Evolutionary conservation across 495 filamentous ascomycete species (phyloP).

Genomic region (Cercophora sp.): DNA sequence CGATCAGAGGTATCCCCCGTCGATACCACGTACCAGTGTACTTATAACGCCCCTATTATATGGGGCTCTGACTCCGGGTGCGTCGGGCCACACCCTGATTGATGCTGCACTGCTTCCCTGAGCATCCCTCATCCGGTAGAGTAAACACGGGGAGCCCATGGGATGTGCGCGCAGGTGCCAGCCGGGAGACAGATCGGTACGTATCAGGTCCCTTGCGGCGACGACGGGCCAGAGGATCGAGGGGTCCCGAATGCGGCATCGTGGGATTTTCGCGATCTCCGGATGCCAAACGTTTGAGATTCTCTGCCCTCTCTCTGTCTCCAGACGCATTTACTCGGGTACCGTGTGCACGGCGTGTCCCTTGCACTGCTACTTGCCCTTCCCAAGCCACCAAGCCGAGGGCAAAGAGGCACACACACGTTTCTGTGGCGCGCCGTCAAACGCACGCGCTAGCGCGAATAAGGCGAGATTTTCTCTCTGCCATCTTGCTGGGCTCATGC

Average conservation of each 20-base stretch:
- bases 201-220: conserved; percentile 14
- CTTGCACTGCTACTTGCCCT: neutral
- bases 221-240: conserved; percentile 11
- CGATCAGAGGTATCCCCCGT: conserved; percentile 46
- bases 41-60: conserved; percentile 48
- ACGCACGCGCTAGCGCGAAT: conserved; percentile 16
- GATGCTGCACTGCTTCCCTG: conserved; percentile 27
- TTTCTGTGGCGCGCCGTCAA: conserved; percentile 17
- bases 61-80: conserved; percentile 40
- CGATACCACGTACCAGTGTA: conserved; percentile 25
- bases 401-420: conserved; percentile 12
- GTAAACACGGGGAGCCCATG: conserved; percentile 21
- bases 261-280: conserved; percentile 30
- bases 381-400: conserved; percentile 1
- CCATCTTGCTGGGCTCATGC: conserved; percentile 22
- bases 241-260: conserved; percentile 17
- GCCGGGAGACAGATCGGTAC: conserved; percentile 13
- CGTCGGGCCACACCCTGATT: conserved; percentile 34
- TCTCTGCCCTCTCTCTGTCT: neutral
- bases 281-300: conserved; percentile 30
- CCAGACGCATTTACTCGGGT: neutral
- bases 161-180: conserved; percentile 3
- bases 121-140: conserved; percentile 17
- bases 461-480: conserved; percentile 17
- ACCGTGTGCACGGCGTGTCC: conserved; percentile 2